These are phyloP conservation scores for Dimocarpus longan DNA, from an alignment of 345 rosid genomes.

Conservation along the genomic window DNA sequence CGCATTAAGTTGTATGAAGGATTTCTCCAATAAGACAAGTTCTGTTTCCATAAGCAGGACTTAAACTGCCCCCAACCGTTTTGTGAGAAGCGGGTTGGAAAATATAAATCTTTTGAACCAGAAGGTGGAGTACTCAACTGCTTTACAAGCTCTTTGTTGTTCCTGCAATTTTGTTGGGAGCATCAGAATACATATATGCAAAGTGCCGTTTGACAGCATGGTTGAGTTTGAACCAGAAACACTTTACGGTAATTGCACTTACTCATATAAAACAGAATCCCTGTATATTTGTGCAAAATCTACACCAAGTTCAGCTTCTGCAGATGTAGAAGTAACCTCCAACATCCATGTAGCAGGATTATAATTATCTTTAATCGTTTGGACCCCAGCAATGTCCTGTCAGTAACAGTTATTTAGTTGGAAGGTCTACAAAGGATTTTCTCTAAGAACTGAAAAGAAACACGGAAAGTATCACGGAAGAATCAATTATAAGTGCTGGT, in stretches of 20 bases:
- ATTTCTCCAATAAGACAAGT: slow-evolving; percentile 83
- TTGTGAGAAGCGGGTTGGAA: slow-evolving; percentile 52
- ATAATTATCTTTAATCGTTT: slow-evolving; percentile 56
- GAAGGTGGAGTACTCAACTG: slow-evolving; percentile 46
- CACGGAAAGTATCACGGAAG: too few species aligned
- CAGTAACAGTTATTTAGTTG: background rate
- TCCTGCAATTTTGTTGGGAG: slow-evolving; percentile 32
- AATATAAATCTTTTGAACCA: slow-evolving; percentile 57
- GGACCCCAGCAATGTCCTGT: slow-evolving; percentile 60
- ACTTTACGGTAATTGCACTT: slow-evolving; percentile 26
- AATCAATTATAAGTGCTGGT: background rate
- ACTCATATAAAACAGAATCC: slow-evolving; percentile 53
- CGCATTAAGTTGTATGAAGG: slow-evolving; percentile 72
- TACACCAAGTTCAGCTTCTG: slow-evolving; percentile 56
- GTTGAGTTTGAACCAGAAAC: background rate
- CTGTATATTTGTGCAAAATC: slow-evolving; percentile 61
- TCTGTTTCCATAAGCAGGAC: slow-evolving; percentile 79
- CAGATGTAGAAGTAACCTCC: slow-evolving; percentile 60
- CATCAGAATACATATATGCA: background rate
- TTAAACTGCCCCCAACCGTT: slow-evolving; percentile 68
- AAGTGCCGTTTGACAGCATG: background rate
- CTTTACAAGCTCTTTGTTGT: slow-evolving; percentile 47
- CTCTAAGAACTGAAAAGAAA: background rate
- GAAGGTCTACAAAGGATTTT: background rate
- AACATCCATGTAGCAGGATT: slow-evolving; percentile 92